These are phyloP conservation scores for Astrocystis sublimbata DNA, from an alignment of 495 filamentous ascomycete species.

Conservation along the genomic window DNA sequence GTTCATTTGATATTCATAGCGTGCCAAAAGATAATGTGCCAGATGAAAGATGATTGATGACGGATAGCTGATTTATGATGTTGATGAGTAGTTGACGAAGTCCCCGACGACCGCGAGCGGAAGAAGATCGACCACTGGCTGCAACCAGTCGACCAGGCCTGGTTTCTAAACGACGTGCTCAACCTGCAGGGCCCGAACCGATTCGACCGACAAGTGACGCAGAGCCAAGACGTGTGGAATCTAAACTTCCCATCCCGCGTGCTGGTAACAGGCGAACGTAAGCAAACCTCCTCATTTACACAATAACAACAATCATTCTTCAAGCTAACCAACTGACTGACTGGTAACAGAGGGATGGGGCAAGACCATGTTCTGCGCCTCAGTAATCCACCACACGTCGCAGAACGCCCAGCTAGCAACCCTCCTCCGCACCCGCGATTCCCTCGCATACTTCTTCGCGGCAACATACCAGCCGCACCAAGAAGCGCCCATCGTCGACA, in stretches of 20 bases:
- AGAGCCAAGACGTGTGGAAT: neutral
- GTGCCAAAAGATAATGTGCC: too few species aligned
- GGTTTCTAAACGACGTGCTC: conserved; percentile 1
- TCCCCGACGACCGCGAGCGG: neutral
- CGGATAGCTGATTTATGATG: too few species aligned
- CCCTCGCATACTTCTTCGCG: neutral
- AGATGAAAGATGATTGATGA: too few species aligned
- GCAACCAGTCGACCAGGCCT: neutral
- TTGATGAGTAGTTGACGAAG: neutral
- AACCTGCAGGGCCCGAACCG: conserved; percentile 9
- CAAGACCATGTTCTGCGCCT: conserved; percentile 6
- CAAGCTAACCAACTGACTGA: neutral
- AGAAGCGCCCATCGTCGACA: neutral
- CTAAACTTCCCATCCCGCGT: neutral
- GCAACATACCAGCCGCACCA: neutral
- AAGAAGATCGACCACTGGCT: conserved; percentile 4
- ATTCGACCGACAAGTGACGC: conserved; percentile 1
- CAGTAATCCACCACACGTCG: conserved; percentile 1
- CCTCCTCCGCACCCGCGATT: neutral
- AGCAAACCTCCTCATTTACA: neutral
- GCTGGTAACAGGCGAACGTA: neutral
- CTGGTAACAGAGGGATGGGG: neutral
- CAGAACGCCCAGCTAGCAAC: neutral
- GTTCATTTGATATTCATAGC: too few species aligned
- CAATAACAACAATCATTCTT: too few species aligned